Evolutionary conservation across 2,329 filamentous ascomycete species (phyloP), one percentile per base, ranked within the genome.

Genomic region (Aspergillus persii): DNA sequence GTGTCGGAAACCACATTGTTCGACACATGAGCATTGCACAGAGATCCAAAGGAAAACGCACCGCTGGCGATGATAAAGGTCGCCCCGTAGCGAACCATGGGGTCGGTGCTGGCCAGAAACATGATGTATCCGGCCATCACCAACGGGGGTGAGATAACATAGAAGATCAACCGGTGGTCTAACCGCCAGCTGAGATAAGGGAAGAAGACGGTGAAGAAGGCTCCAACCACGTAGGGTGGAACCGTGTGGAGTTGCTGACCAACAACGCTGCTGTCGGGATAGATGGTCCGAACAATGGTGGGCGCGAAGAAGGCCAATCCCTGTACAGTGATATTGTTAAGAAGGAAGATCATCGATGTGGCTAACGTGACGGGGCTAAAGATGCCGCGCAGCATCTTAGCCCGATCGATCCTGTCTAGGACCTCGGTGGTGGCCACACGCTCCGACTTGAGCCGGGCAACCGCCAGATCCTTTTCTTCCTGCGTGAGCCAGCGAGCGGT

Each of bases 1-100:
- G 89, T 90, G 65, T 91, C 89, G 4, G 85, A 86, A 6, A 91
- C 83, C 0, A 91, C 87, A 64, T 91, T 91, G 9, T 88, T 88
- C 0, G 87, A 85, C 0, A 84, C 85, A 58, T 90, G 83, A 0
- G 88, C 88, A 63, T 89, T 90, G 65, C 83, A 84, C 9, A 91
- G 80, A 0, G 88, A 81, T 0, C 88, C 88, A 51, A 86, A 83
- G 4, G 83, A 74, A 66, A 89, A 91, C 4, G 85, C 83, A 0
- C 86, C 87, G 8, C 79, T 79, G 2, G 87, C 84, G 58, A 90
- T 86, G 57, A 91, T 72, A 74, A 91, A 92, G 0, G 87, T 89
- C 0, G 88, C 89, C 0, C 83, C 88, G 69, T 91, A 92, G 15
- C 88, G 83, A 2, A 86, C 83, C 36, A 77, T 75, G 0, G 79